Conservation (phyloP, 2,329 filamentous ascomycete genomes). For the Blastomyces silverae region DNA sequence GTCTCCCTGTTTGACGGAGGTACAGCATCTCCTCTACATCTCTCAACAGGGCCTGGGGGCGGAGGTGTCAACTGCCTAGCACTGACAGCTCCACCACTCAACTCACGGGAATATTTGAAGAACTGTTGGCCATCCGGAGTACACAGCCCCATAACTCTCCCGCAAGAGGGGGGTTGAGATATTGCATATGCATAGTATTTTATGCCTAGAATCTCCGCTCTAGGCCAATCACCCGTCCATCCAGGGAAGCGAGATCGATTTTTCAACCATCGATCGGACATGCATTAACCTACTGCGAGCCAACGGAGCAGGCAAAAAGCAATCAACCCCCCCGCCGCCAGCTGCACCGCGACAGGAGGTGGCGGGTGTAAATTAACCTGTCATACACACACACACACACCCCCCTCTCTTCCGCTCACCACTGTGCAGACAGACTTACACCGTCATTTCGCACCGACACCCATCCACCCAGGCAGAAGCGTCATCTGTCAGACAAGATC, state of each 20-base stretch:
- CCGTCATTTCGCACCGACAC: not conserved
- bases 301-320: not conserved
- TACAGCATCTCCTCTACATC: not conserved
- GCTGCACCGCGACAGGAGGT: not conserved
- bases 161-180: not conserved
- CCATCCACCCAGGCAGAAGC: not conserved
- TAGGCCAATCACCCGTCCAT: not conserved
- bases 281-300: not conserved
- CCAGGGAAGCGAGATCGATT: not conserved
- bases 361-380: slow-evolving; percentile 1
- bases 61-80: not conserved
- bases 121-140: not conserved
- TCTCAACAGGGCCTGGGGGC: not conserved
- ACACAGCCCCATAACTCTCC: not conserved
- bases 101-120: not conserved
- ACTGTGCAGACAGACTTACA: not conserved
- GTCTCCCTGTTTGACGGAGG: not conserved
- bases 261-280: slow-evolving; percentile 2
- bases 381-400: not conserved
- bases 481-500: not conserved
- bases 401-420: not conserved
- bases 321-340: not conserved
- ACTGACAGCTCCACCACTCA: not conserved
- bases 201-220: not conserved
- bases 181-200: not conserved